Evolutionary conservation across 2,329 filamentous ascomycete species (phyloP), one percentile per base, ranked within the genome.

Genomic region (Fusarium sp.): DNA sequence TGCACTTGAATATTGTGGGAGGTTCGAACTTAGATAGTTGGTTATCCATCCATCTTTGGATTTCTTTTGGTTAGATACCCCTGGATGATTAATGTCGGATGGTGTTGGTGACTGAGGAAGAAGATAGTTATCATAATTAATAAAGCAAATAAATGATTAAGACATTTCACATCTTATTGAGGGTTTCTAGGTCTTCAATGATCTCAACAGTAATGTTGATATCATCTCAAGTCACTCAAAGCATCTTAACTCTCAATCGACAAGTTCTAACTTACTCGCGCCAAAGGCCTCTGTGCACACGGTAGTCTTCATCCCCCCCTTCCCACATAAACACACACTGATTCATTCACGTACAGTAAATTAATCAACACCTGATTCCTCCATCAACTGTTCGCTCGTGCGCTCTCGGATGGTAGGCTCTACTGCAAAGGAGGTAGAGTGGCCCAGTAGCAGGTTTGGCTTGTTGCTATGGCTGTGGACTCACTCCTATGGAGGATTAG

Each of bases 41-140:
- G 7, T 24, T 5, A n/a, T n/a, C n/a, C n/a, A 9, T 29, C 30
- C 27, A n/a, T 9, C 13, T 20, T n/a, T 49, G 1, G 4, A 30
- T 34, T 52, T 32, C 13, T 25, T 52, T 65, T 54, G 42, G 30
- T 32, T 27, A 42, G 27, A 60, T 14, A 37, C 20, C 25, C 25
- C 25, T 3, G 24, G 32, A 30, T 47, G 6, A 8, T 34, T 42
- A 22, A 7, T 25, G 25, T 25, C 25, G 9, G 25, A 25, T 25
- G 25, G 8, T 25, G 25, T 27, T 27, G 25, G 9, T 3, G 9
- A 27, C 10, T 10, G 9, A 27, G 10, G 25, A 27, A 54, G 10
- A 24, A 54, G 42, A 52, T 24, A 42, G 14, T 27, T 63, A 48
- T 29, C 14, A 59, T 46, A 32, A 66, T 49, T 65, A 64, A 65